Percentiles rank a stretch among this genome's conserved stretches.
Conservation (phyloP, 306 rosid species). For the Pyrus betulifolia region DNA sequence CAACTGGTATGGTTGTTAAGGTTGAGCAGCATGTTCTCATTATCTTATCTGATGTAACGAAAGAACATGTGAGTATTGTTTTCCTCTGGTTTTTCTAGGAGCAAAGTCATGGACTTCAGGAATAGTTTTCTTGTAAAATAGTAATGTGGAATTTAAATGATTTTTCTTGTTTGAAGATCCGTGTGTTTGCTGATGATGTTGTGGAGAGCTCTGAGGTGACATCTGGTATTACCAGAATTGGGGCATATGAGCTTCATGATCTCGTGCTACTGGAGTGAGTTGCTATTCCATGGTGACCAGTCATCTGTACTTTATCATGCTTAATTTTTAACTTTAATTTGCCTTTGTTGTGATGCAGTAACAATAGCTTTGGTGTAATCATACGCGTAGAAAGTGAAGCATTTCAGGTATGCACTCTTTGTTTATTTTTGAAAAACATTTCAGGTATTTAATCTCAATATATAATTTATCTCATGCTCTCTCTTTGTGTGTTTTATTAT, state of each 20-base stretch:
- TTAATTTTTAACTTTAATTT: not conserved
- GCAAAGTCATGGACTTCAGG: not conserved
- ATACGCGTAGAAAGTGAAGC: conserved; percentile 98
- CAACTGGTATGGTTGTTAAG: conserved; percentile 99
- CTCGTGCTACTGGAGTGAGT: conserved; percentile 91
- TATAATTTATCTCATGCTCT: not conserved
- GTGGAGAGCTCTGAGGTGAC: conserved; percentile 99
- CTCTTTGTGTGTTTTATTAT: conserved; percentile 5
- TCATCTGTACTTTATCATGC: conserved; percentile 5
- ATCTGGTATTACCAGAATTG: conserved; percentile 83
- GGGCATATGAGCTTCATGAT: conserved; percentile 94
- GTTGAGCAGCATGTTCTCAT: conserved; percentile 93
- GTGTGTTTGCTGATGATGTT: conserved; percentile 97
- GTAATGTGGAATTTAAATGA: conserved; percentile 12
- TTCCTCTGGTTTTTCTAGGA: not conserved
- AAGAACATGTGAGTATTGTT: conserved; percentile 77
- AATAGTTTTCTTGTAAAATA: conserved; percentile 5
- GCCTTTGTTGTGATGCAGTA: conserved; percentile 51
- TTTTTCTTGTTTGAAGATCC: conserved; percentile 47
- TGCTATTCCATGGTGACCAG: not conserved
- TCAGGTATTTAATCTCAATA: conserved; percentile 43
- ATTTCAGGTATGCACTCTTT: conserved; percentile 60
- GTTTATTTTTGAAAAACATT: conserved; percentile 39
- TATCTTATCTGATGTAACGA: conserved; percentile 88
- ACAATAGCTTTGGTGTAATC: conserved; percentile 83